Base-by-base conservation (phyloP, 2,329 filamentous ascomycete genomes). In the Fonsecaea pedrosoi region DNA sequence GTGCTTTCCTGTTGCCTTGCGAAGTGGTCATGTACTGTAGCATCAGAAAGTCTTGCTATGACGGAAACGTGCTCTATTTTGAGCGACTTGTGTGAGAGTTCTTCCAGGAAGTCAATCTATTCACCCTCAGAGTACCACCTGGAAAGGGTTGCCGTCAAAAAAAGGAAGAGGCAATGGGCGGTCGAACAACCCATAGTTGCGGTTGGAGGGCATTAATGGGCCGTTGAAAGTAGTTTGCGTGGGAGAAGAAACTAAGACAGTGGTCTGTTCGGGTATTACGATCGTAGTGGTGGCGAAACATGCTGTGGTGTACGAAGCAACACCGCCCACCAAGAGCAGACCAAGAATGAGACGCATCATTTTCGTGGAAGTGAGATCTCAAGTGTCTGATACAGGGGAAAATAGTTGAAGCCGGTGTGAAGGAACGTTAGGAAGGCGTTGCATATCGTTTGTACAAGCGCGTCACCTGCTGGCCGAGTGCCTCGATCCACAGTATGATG, bases 111-210 rank as follows among this genome's bases (percentile, higher is more conserved):
- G 6, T 2, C 15, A 18, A 7, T 42, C 40, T 15, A 2, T 42
- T 18, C 38, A 25, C 34, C 38, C n/a, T 42, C 38, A 59, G 15
- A 42, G 1, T 15, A 32, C 18, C 25, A 10, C 18, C 56, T 59
- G 56, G 25, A 35, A 35, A 10, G 35, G 32, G 2, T 34, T 34
- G 48, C 53, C 54, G 25, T 34, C 12, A 10, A 40, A 30, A 12
- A 54, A 18, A 10, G 60, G 60, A 32, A n/a, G 45, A 25, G 61
- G 65, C 15, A 53, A 53, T 42, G 65, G 61, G 18, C 65, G 65
- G 50, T 67, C 61, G 50, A 67, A 67, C n/a, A 64, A 53, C 37
- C 65, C 61, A 38, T 64, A 64, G 32, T 64, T 67, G 37, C 65
- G 65, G 30, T 53, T 60, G 25, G 40, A 54, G 13, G 61, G 65